Base-by-base conservation (phyloP, 192 early-diverging fungal species). In the Thoreauomyces humboldtii region DNA sequence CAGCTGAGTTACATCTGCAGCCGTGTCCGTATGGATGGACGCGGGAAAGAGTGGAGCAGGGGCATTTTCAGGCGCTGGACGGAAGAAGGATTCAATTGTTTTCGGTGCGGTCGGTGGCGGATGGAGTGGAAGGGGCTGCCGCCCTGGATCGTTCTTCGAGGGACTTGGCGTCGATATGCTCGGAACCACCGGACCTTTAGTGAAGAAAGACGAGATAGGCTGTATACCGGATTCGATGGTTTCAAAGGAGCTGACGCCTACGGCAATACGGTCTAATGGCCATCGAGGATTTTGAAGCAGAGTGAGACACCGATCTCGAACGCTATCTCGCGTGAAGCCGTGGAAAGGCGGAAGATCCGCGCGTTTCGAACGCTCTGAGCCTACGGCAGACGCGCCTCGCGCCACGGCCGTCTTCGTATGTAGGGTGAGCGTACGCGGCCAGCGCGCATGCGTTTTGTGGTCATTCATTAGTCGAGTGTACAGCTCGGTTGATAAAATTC, bases 401-500 rank as follows among this genome's bases (percentile, higher is more conserved):
- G 17, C 31, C 28, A 2, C 17, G 6, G 14, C 29, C 29, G 0
- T 21, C 6, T 7, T 59, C 27, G 31, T 24, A 27, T 45, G 50
- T 46, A 86, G 70, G 32, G 64, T 44, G 7, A 87, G 35, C 1
- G 71, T 80, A 28, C 68, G 82, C 36, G 86, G 83, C 81, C 81
- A 86, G 48, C 83, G 38, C 17, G 32, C 24, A 53, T 80, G 42
- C 1, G 67, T 50, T n/a, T 84, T 82, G 59, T 59, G 70, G 32
- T 88, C 81, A 34, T 77, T 73, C 27, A 62, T 42, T 2, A 88
- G 60, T 7, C 86, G 63, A 4, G 67, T 69, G 43, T 70, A 83
- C 19, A 86, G 58, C 61, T 88, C 87, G 22, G 61, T 19, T 7
- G 72, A 65, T 9, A 88, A 56, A 28, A 86, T 77, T 19, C 52